These are phyloP conservation scores for Metschnikowia bowlesiae DNA, from an alignment of 805 yeast genomes.

Conservation along the genomic window DNA sequence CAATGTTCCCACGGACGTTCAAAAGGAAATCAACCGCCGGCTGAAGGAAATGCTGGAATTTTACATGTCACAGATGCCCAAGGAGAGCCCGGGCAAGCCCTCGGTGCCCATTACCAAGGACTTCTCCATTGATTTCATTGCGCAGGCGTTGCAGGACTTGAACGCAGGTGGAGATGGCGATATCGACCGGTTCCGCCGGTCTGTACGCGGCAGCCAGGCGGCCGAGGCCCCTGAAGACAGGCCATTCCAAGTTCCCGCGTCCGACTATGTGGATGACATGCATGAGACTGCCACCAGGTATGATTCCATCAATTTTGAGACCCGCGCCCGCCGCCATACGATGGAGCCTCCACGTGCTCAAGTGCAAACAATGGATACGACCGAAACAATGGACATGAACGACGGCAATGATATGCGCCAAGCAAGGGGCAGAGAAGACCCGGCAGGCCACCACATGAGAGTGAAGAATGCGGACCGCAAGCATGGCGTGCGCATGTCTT, in stretches of 20 bases:
- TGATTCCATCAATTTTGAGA: constrained; percentile 26
- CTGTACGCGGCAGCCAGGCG: constrained; percentile 26
- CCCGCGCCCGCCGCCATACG: constrained; percentile 3
- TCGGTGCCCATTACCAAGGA: constrained; percentile 37
- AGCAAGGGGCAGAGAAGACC: no score
- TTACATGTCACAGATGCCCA: constrained; percentile 12
- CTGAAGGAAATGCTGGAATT: constrained; percentile 16
- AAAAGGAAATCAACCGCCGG: constrained; percentile 34
- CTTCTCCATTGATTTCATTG: constrained; percentile 43
- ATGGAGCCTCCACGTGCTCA: neutral
- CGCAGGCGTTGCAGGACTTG: constrained; percentile 43
- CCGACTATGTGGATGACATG: constrained; percentile 34
- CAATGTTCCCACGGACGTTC: constrained; percentile 31
- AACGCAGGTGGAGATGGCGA: constrained; percentile 44
- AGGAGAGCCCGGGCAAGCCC: constrained; percentile 26
- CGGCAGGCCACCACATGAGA: no score
- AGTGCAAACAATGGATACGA: neutral
- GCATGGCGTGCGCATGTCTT: neutral
- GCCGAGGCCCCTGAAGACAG: neutral
- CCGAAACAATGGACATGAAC: neutral
- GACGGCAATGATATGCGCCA: neutral
- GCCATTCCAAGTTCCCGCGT: constrained; percentile 14
- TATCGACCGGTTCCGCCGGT: constrained; percentile 35
- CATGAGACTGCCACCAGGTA: constrained; percentile 36
- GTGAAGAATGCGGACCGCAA: neutral